These are phyloP conservation scores for Aspergillus carlsbadensis DNA, from an alignment of 495 filamentous ascomycete genomes.

Conservation along the genomic window DNA sequence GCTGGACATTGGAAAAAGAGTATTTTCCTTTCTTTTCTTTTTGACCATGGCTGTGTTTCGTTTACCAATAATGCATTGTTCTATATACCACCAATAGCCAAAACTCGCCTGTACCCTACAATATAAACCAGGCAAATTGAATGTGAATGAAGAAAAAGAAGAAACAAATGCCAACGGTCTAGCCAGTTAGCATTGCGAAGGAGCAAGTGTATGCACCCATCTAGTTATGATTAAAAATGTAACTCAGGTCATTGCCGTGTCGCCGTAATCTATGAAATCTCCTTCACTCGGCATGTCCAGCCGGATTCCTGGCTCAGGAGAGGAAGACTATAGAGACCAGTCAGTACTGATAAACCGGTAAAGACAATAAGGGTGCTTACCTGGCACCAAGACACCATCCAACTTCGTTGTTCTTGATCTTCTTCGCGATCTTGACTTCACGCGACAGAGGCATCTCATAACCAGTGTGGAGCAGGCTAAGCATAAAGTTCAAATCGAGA, in stretches of 20 bases:
- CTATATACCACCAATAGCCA: constrained; percentile 4
- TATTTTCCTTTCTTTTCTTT: not conserved
- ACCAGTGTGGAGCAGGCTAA: constrained; percentile 86
- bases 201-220: constrained; percentile 33
- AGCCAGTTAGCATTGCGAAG: constrained; percentile 26
- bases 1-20: not conserved
- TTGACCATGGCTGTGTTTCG: not conserved
- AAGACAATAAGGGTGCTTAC: constrained; percentile 46
- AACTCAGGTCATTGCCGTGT: constrained; percentile 17
- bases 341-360: constrained; percentile 27
- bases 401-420: constrained; percentile 94
- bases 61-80: not conserved
- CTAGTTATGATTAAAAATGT: constrained; percentile 25
- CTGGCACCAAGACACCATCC: constrained; percentile 98
- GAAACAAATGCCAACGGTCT: constrained; percentile 22
- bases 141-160: constrained; percentile 7
- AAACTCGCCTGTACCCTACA: constrained; percentile 22
- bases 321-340: constrained; percentile 59
- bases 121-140: constrained; percentile 14
- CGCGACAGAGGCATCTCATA: constrained; percentile 97
- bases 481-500: constrained; percentile 93
- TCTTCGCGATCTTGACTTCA: constrained; percentile 97
- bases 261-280: constrained; percentile 48
- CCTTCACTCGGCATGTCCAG: constrained; percentile 72
- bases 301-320: constrained; percentile 70